Evolutionary conservation across 805 yeast species (phyloP), one percentile per base, ranked within the genome.

Genomic region (Candida ulmi): DNA sequence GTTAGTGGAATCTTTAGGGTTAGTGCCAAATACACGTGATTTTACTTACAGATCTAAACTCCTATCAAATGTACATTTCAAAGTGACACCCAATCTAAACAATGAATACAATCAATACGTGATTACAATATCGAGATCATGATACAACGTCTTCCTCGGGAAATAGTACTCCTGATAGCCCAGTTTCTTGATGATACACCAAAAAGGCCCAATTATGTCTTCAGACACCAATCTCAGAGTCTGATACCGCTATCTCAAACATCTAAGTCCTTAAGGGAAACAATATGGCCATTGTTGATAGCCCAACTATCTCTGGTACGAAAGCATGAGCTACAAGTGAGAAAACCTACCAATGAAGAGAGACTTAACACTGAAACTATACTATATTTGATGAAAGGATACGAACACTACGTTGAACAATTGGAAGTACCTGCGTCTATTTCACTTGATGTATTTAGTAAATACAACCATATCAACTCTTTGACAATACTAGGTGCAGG

Each of bases 191-290:
- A 41, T 28, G n/a, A 19, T 4, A 15, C 33, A 30, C 15, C 55
- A n/a, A n/a, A n/a, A n/a, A n/a, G n/a, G n/a, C n/a, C 55, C 21
- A 21, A 36, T 9, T 45, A 36, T 32, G 39, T 48, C 2, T 51
- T 40, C 38, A 38, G 37, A n/a, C 34, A 35, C 24, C 28, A 26
- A 11, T n/a, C 46, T 2, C 31, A 30, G 13, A 18, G 4, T 8
- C 25, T 47, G 11, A 19, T 28, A 8, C 28, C 45, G 1, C 19
- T 51, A 26, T 23, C 45, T 16, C 43, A 37, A n/a, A 43, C 42
- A 8, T 48, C 47, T 17, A 32, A 31, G 19, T 30, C 38, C 4
- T 35, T 47, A 28, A 37, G 52, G 18, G 24, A 32, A 3, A 17
- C 23, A 8, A 17, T 50, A 2, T 12, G 36, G 7, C 41, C 51